phyloP scores from a whole-genome alignment of 805 yeast genomes.

The Yarrowia keelungensis region DNA sequence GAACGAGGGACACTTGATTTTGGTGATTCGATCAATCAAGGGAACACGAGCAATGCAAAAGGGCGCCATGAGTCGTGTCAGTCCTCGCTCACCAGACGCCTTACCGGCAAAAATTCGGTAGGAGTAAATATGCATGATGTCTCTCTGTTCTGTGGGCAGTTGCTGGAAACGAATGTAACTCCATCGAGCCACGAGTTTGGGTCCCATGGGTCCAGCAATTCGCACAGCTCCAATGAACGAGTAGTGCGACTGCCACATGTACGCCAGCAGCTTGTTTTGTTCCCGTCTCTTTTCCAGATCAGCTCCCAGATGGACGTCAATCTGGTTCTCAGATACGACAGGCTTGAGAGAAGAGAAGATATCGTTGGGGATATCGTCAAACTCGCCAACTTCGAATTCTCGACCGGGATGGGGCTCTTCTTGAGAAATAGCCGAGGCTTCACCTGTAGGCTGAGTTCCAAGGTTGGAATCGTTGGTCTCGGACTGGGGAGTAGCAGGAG shows the following conservation, averaged over 20 bases:
- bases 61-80: constrained; percentile 82
- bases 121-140: constrained; percentile 74
- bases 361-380: constrained; percentile 38
- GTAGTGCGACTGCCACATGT: constrained; percentile 82
- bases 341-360: constrained; percentile 34
- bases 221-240: constrained; percentile 86
- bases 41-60: constrained; percentile 91
- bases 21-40: constrained; percentile 58
- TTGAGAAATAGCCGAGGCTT: not conserved
- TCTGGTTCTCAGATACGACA: constrained; percentile 48
- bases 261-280: constrained; percentile 62
- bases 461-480: not conserved
- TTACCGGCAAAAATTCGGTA: constrained; percentile 82
- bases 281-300: constrained; percentile 44
- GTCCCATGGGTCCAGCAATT: constrained; percentile 79
- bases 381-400: constrained; percentile 16
- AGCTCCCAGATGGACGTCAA: constrained; percentile 54
- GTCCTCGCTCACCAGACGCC: constrained; percentile 93
- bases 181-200: constrained; percentile 89
- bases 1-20: constrained; percentile 65
- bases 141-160: constrained; percentile 55
- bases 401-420: constrained; percentile 20
- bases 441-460: constrained; percentile 11
- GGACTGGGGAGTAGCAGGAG: not conserved
- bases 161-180: constrained; percentile 78